phyloP scores from a whole-genome alignment of 768 basidiomycete species.

The Tulasnella sp. region DNA sequence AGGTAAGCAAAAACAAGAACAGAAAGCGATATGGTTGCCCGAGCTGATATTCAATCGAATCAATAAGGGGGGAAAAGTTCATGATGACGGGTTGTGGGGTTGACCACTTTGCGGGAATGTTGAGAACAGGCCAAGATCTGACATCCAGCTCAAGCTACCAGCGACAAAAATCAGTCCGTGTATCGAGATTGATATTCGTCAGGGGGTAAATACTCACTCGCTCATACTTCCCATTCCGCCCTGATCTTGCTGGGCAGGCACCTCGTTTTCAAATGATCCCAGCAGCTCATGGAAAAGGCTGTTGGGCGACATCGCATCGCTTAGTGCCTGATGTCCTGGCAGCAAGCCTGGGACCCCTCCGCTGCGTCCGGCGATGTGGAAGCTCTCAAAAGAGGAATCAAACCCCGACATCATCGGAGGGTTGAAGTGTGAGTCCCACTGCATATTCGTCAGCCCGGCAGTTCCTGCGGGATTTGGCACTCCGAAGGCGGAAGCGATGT shows the following conservation, averaged over 20 bases:
- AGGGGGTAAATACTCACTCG: not conserved
- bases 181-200: not conserved
- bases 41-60: too few species aligned
- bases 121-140: not conserved
- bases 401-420: not conserved
- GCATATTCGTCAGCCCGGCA: not conserved
- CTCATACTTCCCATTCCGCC: not conserved
- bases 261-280: not conserved
- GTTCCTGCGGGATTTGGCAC: not conserved
- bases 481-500: not conserved
- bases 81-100: not conserved
- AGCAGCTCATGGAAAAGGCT: constrained; percentile 11
- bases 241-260: not conserved
- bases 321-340: not conserved
- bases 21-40: too few species aligned
- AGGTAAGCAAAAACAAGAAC: too few species aligned
- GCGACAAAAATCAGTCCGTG: not conserved
- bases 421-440: not conserved
- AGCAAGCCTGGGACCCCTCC: not conserved
- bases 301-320: not conserved
- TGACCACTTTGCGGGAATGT: not conserved
- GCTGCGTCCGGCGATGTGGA: not conserved
- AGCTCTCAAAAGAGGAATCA: not conserved
- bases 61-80: not conserved
- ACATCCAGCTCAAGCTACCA: not conserved